Evolutionary conservation across 1,284 basidiomycete genomes (phyloP), one percentile per base, ranked within the genome.

Genomic region (Malassezia sp.): DNA sequence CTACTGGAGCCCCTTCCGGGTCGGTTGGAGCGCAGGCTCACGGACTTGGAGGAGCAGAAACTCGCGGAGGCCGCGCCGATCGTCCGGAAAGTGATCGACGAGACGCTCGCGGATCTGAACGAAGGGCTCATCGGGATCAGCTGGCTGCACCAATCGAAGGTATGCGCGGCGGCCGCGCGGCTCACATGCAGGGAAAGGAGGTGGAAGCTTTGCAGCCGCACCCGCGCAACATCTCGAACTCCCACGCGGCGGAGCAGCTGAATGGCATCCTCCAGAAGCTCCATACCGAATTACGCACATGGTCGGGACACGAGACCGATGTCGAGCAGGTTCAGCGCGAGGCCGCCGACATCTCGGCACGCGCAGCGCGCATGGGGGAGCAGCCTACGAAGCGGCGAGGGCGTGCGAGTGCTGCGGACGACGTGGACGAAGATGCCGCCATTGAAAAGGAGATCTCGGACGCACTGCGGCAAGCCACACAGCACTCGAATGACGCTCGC

Each of bases 61-160:
- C 18, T 61, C 15, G 45, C 42, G 8, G 45, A 45, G 7, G 43
- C 46, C 4, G 37, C 50, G 2, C 38, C 56, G 1, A 45, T 53
- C 9, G 22, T 64, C 4, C 42, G 42, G 6, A 45, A 45, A 2
- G 53, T 65, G 9, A 44, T 61, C 5, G 49, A 59, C 21, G 53
- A 65, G 24, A 42, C 57, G 5, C 45, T 65, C 8, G 53, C 47
- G 0, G 62, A 65, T 21, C 30, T 65, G 24, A 60, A 57, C 37
- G 53, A 59, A 17, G 57, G 60, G 21, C 51, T 52, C 9, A 61
- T 65, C 40, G 53, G 56, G 15, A 59, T 65, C 42, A 63, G 52
- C 37, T 65, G 62, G 62, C 53, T 63, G 43, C 51, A 45, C 17
- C 48, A 49, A 11, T 42, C 37, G 5, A 22, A n/a, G n/a, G n/a